A percentile compares a stretch with the other conserved stretches of the same genome.
Evolutionary conservation across 176 grass and related monocot species (phyloP).

Genomic region (Elymus sibiricus): DNA sequence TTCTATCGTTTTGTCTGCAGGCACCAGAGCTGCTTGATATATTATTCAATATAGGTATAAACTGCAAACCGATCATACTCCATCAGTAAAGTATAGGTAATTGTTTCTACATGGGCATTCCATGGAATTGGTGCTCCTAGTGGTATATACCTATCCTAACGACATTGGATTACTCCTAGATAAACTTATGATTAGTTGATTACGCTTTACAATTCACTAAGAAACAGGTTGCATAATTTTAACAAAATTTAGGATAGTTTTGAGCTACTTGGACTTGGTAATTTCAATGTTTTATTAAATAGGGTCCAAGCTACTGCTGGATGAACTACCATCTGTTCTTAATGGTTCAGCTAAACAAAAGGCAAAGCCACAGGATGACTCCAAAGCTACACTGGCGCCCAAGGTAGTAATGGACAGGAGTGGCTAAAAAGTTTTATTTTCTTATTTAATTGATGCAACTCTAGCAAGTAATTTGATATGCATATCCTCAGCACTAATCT

Average conservation of each 20-base stretch:
- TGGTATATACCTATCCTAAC: not conserved
- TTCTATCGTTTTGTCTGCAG: constrained; percentile 49
- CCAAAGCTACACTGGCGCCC: constrained; percentile 73
- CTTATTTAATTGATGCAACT: constrained; percentile 9
- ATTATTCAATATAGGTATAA: constrained; percentile 85
- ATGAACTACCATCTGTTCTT: constrained; percentile 74
- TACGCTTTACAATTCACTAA: not conserved
- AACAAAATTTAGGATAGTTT: constrained; percentile 6
- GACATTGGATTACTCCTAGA: not conserved
- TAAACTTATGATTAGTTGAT: not conserved
- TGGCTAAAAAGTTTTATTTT: not conserved
- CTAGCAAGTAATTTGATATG: not conserved
- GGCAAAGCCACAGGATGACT: constrained; percentile 79
- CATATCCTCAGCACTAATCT: not conserved
- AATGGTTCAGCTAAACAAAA: constrained; percentile 77
- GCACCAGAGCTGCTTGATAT: constrained; percentile 74
- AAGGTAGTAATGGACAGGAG: constrained; percentile 44
- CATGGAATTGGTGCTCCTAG: constrained; percentile 4
- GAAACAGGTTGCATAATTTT: not conserved
- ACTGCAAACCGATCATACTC: not conserved
- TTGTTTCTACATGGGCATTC: not conserved
- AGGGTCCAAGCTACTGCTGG: constrained; percentile 73
- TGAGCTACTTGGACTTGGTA: constrained; percentile 3
- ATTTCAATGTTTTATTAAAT: constrained; percentile 27
- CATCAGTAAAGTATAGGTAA: constrained; percentile 4